Percentiles rank a stretch among this genome's conserved stretches.
Conservation (phyloP, 768 basidiomycete species). For the Podaxis sp. region DNA sequence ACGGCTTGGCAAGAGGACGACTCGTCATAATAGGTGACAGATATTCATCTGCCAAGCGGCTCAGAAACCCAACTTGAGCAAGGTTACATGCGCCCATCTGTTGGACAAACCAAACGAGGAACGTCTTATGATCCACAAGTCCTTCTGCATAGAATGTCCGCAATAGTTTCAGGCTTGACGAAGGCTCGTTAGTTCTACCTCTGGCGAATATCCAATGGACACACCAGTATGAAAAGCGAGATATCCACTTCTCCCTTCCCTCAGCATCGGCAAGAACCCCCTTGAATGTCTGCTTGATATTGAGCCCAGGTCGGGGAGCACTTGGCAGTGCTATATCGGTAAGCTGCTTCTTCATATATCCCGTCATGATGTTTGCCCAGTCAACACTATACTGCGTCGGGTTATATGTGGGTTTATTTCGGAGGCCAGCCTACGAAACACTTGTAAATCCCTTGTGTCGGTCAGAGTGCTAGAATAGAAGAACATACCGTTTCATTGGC, state of each 20-base stretch:
- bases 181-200: neutral
- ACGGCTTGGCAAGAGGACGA: slow-evolving; percentile 66
- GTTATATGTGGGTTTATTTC: slow-evolving; percentile 78
- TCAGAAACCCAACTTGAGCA: slow-evolving; percentile 77
- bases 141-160: slow-evolving; percentile 80
- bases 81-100: slow-evolving; percentile 78
- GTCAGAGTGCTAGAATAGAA: neutral
- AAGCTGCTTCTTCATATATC: slow-evolving; percentile 82
- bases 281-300: slow-evolving; percentile 84
- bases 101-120: slow-evolving; percentile 76
- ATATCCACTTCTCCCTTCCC: slow-evolving; percentile 72
- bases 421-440: slow-evolving; percentile 58
- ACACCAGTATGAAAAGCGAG: slow-evolving; percentile 77
- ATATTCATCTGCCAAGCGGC: slow-evolving; percentile 78
- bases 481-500: slow-evolving; percentile 76
- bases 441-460: neutral
- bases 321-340: slow-evolving; percentile 77
- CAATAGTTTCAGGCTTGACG: slow-evolving; percentile 60
- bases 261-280: slow-evolving; percentile 73
- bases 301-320: slow-evolving; percentile 70
- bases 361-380: slow-evolving; percentile 79
- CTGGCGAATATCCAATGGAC: neutral
- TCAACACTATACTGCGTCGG: slow-evolving; percentile 83
- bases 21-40: slow-evolving; percentile 63
- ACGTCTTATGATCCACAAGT: slow-evolving; percentile 74